Percentiles rank a stretch among this genome's conserved stretches.
phyloP scores from a whole-genome alignment of 2,329 filamentous ascomycete species.

The Plectosphaerella sp. region DNA sequence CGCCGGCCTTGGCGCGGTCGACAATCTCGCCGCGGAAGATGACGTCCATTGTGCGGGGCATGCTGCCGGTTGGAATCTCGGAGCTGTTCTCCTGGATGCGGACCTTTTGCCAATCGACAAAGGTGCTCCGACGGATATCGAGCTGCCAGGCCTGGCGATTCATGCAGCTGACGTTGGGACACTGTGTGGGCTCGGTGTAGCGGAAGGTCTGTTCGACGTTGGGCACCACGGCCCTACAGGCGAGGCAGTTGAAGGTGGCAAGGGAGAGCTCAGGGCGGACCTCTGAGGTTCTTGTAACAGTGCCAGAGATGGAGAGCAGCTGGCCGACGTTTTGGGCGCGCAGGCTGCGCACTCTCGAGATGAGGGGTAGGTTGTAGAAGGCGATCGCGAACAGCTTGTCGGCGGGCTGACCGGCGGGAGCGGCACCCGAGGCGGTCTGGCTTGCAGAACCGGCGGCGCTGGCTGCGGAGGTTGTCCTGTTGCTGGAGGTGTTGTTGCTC shows the following conservation, averaged over 20 bases:
- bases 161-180: slow-evolving; percentile 79
- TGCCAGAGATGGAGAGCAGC: slow-evolving; percentile 92
- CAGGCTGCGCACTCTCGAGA: slow-evolving; percentile 79
- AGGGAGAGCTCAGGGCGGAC: slow-evolving; percentile 90
- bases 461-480: slow-evolving; percentile 62
- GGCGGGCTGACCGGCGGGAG: slow-evolving; percentile 88
- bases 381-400: slow-evolving; percentile 93
- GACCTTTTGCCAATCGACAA: slow-evolving; percentile 99
- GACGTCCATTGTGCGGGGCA: slow-evolving; percentile 97
- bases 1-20: slow-evolving; percentile 92
- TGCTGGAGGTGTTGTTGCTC: slow-evolving; percentile 70
- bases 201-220: slow-evolving; percentile 97
- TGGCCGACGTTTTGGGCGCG: slow-evolving; percentile 89
- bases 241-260: slow-evolving; percentile 88
- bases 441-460: slow-evolving; percentile 59
- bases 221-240: slow-evolving; percentile 76
- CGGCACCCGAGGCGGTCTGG: slow-evolving; percentile 63
- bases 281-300: slow-evolving; percentile 93
- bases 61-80: slow-evolving; percentile 96
- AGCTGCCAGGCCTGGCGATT: slow-evolving; percentile 93
- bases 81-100: slow-evolving; percentile 97
- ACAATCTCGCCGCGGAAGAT: slow-evolving; percentile 97
- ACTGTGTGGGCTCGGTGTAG: slow-evolving; percentile 95
- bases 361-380: slow-evolving; percentile 87
- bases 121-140: slow-evolving; percentile 96